Conservation (phyloP, 208 protist genomes). For the Phytomonas francai region DNA sequence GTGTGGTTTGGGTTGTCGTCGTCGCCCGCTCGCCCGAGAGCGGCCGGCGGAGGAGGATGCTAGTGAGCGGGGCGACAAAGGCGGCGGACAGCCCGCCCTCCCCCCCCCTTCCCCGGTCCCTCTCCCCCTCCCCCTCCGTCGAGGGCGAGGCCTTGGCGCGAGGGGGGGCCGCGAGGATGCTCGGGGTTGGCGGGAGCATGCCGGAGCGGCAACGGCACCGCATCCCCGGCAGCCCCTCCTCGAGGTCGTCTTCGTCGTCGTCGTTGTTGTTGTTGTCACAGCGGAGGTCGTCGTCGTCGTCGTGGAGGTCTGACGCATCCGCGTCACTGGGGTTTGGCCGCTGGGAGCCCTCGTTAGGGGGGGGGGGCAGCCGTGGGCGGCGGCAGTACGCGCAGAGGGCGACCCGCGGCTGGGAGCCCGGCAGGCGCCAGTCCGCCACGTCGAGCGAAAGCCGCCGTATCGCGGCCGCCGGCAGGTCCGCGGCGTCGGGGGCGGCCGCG, state of each 20-base stretch:
- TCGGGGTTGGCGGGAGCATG: too few relatives aligned
- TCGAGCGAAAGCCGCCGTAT: background rate
- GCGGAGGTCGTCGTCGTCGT: background rate
- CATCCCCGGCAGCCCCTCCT: background rate
- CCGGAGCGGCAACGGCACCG: background rate
- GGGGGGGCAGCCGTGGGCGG: too few relatives aligned
- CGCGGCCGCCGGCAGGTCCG: conserved; percentile 12
- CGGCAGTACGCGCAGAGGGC: conserved; percentile 42
- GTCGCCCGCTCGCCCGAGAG: too few relatives aligned
- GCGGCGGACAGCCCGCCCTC: too few relatives aligned
- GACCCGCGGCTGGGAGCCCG: conserved; percentile 38
- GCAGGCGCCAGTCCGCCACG: conserved; percentile 30
- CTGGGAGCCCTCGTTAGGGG: too few relatives aligned
- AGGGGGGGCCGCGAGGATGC: too few relatives aligned
- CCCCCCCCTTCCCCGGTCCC: too few relatives aligned
- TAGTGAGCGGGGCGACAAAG: too few relatives aligned
- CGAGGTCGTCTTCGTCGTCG: background rate
- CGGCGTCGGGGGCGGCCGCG: background rate
- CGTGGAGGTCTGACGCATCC: background rate
- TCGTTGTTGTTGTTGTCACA: background rate
- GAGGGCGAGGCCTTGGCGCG: too few relatives aligned
- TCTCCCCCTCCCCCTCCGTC: too few relatives aligned
- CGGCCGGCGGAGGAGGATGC: too few relatives aligned
- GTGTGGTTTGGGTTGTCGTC: background rate
- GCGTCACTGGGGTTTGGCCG: background rate